Conservation (phyloP, 1,139 yeast species). For the Pichia terricola region DNA sequence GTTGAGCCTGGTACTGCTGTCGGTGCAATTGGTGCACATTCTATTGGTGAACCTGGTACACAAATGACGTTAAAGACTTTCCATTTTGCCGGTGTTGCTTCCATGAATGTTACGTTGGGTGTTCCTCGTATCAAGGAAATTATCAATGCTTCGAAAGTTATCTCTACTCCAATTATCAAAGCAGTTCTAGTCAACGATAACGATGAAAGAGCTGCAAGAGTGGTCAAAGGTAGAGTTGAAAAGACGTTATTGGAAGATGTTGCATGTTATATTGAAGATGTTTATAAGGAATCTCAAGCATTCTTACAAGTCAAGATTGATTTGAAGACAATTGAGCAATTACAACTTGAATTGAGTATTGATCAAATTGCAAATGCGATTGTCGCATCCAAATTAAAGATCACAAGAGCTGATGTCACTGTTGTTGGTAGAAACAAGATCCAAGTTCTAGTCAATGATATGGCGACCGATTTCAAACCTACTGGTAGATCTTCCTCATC, state of each 20-base stretch:
- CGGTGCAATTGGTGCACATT: slow-evolving; percentile 98
- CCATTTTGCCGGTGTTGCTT: slow-evolving; percentile 99
- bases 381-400: slow-evolving; percentile 74
- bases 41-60: slow-evolving; percentile 99
- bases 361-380: slow-evolving; percentile 85
- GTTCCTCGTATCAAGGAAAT: slow-evolving; percentile 97
- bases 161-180: slow-evolving; percentile 94
- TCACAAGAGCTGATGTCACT: slow-evolving; percentile 62
- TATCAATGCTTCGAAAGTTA: slow-evolving; percentile 90
- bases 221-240: slow-evolving; percentile 94
- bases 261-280: slow-evolving; percentile 86
- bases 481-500: slow-evolving; percentile 31
- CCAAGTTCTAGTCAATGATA: slow-evolving; percentile 70
- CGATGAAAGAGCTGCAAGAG: slow-evolving; percentile 97
- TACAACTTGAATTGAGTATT: slow-evolving; percentile 79
- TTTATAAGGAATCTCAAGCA: slow-evolving; percentile 72
- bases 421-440: slow-evolving; percentile 60
- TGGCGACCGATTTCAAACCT: slow-evolving; percentile 25
- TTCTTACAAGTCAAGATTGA: slow-evolving; percentile 78
- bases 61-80: slow-evolving; percentile 98
- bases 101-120: slow-evolving; percentile 97
- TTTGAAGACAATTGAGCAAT: slow-evolving; percentile 71
- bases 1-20: slow-evolving; percentile 99
- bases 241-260: slow-evolving; percentile 84
- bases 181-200: slow-evolving; percentile 87